phyloP scores from a whole-genome alignment of 805 yeast genomes.

The Starmerella apicola region DNA sequence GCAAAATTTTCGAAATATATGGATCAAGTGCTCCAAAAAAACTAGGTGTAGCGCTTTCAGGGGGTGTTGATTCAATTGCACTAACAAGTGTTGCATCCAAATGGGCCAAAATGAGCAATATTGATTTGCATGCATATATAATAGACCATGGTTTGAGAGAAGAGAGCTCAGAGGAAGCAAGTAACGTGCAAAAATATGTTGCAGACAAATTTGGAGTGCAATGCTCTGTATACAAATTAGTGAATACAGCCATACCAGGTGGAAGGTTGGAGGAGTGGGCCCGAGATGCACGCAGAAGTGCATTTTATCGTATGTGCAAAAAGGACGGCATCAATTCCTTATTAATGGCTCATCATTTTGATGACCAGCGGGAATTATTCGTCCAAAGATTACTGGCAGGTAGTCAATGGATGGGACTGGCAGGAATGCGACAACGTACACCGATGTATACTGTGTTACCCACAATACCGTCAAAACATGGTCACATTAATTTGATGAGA shows the following conservation, averaged over 20 bases:
- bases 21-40: conserved; percentile 14
- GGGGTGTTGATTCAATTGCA: conserved; percentile 76
- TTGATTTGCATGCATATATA: conserved; percentile 40
- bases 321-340: conserved; percentile 29
- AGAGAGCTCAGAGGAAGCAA: conserved; percentile 41
- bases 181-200: conserved; percentile 24
- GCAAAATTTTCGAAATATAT: conserved; percentile 6
- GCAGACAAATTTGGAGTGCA: conserved; percentile 21
- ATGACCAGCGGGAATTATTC: conserved; percentile 65
- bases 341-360: conserved; percentile 52
- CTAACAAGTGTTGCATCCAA: conserved; percentile 39
- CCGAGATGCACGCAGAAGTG: conserved; percentile 39
- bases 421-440: conserved; percentile 35
- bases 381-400: conserved; percentile 39
- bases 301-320: conserved; percentile 34
- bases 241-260: conserved; percentile 13
- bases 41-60: conserved; percentile 53
- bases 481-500: conserved; percentile 30
- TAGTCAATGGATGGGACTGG: conserved; percentile 44
- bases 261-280: conserved; percentile 49
- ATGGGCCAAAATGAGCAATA: conserved; percentile 26
- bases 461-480: neutral
- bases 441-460: neutral
- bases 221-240: conserved; percentile 28
- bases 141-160: conserved; percentile 50